Conservation (phyloP, 192 early-diverging fungal genomes). For the Entomortierella parvispora region DNA sequence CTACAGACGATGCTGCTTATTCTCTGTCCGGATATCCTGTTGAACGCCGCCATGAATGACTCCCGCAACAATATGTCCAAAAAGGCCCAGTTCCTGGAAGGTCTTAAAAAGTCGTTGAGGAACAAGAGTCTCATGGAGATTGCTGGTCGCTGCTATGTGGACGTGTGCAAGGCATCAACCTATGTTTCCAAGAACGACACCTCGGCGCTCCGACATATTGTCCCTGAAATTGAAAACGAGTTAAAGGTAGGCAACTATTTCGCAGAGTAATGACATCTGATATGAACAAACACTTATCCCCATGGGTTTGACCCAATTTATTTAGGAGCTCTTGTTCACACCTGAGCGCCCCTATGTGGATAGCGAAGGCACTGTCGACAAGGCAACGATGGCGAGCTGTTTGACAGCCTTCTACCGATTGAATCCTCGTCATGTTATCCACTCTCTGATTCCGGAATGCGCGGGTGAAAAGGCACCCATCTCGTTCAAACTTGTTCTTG, state of each 20-base stretch:
- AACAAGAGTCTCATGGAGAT: conserved; percentile 70
- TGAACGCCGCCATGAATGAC: conserved; percentile 62
- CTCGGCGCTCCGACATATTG: conserved; percentile 68
- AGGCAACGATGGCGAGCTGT: conserved; percentile 78
- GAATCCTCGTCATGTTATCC: conserved; percentile 79
- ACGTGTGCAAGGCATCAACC: conserved; percentile 77
- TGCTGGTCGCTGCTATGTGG: conserved; percentile 76
- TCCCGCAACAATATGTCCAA: conserved; percentile 41
- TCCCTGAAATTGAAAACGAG: conserved; percentile 80
- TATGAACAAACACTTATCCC: too few relatives aligned
- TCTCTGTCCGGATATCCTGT: conserved; percentile 86
- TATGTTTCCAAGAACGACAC: conserved; percentile 72
- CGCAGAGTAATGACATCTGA: background rate
- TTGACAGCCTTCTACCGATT: conserved; percentile 83
- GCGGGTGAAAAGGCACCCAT: conserved; percentile 75
- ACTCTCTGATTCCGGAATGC: conserved; percentile 75
- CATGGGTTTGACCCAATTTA: background rate
- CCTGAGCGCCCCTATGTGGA: conserved; percentile 55
- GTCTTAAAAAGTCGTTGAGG: conserved; percentile 62
- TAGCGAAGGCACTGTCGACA: conserved; percentile 75
- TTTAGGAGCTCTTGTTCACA: conserved; percentile 76
- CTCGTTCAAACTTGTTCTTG: conserved; percentile 83
- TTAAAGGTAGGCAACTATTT: conserved; percentile 60
- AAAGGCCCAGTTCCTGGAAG: conserved; percentile 63
- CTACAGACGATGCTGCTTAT: conserved; percentile 86